phyloP scores from a whole-genome alignment of 1,284 basidiomycete species.

The Heimioporus retisporus region DNA sequence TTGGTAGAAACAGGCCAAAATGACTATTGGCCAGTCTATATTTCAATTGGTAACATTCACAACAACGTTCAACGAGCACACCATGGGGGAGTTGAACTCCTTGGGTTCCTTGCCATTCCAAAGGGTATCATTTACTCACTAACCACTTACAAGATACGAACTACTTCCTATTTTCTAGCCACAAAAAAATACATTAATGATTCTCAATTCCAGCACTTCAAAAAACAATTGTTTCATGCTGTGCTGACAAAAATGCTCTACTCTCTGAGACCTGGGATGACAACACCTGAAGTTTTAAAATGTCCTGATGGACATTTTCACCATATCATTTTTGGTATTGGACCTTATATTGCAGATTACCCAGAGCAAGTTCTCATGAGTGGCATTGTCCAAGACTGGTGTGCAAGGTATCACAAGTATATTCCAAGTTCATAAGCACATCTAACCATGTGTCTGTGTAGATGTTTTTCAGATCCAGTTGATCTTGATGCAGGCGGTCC shows the following conservation, averaged over 20 bases:
- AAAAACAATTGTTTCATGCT: conserved; percentile 12
- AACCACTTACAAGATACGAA: neutral
- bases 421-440: neutral
- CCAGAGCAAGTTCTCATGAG: neutral
- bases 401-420: conserved; percentile 2
- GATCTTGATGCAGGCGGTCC: neutral
- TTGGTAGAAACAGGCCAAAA: neutral
- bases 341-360: conserved; percentile 17
- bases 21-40: neutral
- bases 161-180: neutral
- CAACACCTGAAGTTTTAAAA: neutral
- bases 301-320: conserved; percentile 29
- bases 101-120: conserved; percentile 5
- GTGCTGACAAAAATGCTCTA: conserved; percentile 18
- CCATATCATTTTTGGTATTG: neutral
- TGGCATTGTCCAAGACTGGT: conserved; percentile 10
- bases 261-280: conserved; percentile 5
- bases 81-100: neutral
- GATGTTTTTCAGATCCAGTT: neutral
- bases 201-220: conserved; percentile 21
- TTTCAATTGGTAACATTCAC: conserved; percentile 7
- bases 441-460: neutral
- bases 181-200: neutral
- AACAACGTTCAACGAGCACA: neutral
- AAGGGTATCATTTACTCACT: neutral